Conservation (phyloP, 225 moss, liverwort and hornwort species). For the Climacium dendroides region DNA sequence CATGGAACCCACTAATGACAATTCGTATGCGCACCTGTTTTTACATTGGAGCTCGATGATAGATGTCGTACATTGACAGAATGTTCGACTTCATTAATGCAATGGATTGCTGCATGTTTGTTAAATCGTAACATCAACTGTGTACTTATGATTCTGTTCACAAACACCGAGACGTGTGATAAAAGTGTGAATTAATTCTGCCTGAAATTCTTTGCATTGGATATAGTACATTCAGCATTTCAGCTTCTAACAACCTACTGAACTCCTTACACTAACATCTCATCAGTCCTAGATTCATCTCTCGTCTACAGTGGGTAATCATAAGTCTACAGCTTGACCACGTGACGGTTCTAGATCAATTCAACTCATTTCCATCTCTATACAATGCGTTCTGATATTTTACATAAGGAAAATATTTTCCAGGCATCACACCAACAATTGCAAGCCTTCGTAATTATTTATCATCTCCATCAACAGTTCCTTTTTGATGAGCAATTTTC, state of each 20-base stretch:
- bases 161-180: neutral
- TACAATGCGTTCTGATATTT: neutral
- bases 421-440: neutral
- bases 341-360: neutral
- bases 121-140: neutral
- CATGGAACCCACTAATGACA: neutral
- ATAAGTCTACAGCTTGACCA: neutral
- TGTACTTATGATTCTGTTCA: neutral
- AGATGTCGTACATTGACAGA: neutral
- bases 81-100: neutral
- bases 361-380: neutral
- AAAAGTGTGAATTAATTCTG: neutral
- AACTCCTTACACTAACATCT: neutral
- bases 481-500: slow-evolving; percentile 38
- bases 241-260: neutral
- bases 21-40: neutral
- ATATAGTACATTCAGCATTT: slow-evolving; percentile 11
- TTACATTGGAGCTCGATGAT: neutral
- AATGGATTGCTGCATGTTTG: neutral
- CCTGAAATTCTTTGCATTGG: neutral
- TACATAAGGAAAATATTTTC: neutral
- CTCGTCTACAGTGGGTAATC: neutral
- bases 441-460: neutral
- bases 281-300: neutral
- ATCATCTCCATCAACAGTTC: slow-evolving; percentile 9